Base-by-base conservation (phyloP, 768 basidiomycete species). In the Boletus bicolor region DNA sequence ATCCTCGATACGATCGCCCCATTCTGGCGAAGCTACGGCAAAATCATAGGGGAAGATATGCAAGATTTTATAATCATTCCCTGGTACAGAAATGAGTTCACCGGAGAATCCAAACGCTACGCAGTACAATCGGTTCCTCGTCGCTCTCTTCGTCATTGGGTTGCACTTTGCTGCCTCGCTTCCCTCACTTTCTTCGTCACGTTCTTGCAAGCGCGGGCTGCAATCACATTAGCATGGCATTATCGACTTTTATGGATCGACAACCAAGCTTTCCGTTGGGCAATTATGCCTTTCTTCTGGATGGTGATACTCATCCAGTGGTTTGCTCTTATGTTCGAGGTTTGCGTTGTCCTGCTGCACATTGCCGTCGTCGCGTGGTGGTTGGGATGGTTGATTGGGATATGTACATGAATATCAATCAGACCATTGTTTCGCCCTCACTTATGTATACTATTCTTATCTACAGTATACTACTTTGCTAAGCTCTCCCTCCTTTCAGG, bases 61-160 rank as follows among this genome's bases (percentile, higher is more conserved):
- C 83, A 85, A 45, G 87, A 89, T 58, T 91, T 91, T 65, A 81
- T 91, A 55, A 87, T 91, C 61, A 83, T 91, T 55, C 89, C 89
- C 7, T 79, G 88, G 63, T 91, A 91, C 58, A 82, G 89, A 35
- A 89, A 91, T 67, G 89, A 91, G 65, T 91, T 90, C 66, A 90
- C 89, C 0, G 89, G 89, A 34, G 86, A 89, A 73, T 48, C 82
- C 37, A 85, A 86, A 61, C 77, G 83, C 61, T 90, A 89, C 63
- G 76, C 74, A 7, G 82, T 91, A 61, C 67, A 69, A 36, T 71
- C 65, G 4, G 68, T 90, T 51, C 89, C 89, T 24, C 73, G 65
- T 51, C 83, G 89, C 24, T 86, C 89, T 0, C 58, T 80, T 50
- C 81, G 77, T 5, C 89, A 91, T 59, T 90, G 88, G 88, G 57